phyloP scores from a whole-genome alignment of 2,329 filamentous ascomycete genomes.

The Coniochaeta ligniaria region DNA sequence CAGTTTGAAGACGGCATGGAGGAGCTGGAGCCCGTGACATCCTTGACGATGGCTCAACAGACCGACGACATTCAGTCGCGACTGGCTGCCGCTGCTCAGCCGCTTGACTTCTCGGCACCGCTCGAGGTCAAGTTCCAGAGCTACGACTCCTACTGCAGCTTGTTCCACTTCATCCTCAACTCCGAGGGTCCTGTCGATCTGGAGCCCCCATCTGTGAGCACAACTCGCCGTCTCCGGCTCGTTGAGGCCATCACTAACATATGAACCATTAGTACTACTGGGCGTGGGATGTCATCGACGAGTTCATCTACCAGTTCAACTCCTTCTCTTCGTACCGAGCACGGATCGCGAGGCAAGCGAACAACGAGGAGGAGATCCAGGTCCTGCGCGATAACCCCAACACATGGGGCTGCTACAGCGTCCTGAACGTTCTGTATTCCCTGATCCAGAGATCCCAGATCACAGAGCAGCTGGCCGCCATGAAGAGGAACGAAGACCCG shows the following conservation, averaged over 20 bases:
- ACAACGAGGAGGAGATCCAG: constrained; percentile 88
- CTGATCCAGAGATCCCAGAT: constrained; percentile 98
- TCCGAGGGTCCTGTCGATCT: constrained; percentile 97
- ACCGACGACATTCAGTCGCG: constrained; percentile 90
- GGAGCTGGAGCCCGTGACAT: constrained; percentile 69
- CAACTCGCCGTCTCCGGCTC: not conserved
- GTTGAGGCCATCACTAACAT: not conserved
- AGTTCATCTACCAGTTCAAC: constrained; percentile 99
- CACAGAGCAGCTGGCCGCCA: constrained; percentile 90
- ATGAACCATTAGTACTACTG: constrained; percentile 72
- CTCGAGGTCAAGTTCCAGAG: constrained; percentile 97
- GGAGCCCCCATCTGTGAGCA: constrained; percentile 86
- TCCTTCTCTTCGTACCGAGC: constrained; percentile 97
- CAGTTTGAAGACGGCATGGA: constrained; percentile 85
- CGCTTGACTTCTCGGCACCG: constrained; percentile 90
- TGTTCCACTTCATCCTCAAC: constrained; percentile 99
- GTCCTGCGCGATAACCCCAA: constrained; percentile 94
- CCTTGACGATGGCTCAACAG: constrained; percentile 63
- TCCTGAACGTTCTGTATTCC: constrained; percentile 98
- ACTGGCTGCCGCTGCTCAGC: constrained; percentile 84
- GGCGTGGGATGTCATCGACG: constrained; percentile 99
- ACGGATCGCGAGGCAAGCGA: constrained; percentile 72
- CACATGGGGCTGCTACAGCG: constrained; percentile 99
- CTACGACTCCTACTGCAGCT: constrained; percentile 98
- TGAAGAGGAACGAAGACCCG: constrained; percentile 89